Base-by-base conservation (phyloP, 2,329 filamentous ascomycete genomes). In the Didymosphaeria variabile region DNA sequence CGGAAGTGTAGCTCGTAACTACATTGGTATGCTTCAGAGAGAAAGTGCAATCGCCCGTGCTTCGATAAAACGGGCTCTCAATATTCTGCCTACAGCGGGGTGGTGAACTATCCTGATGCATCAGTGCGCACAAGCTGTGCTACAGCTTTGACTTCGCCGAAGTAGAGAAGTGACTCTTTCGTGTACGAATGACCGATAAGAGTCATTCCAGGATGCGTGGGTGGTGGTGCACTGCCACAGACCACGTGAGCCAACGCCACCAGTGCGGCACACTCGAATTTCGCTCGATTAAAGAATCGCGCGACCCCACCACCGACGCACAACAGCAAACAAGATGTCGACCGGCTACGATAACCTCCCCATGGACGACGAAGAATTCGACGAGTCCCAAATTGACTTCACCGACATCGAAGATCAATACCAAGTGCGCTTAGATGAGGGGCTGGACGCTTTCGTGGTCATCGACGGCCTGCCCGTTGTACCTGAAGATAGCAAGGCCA, bases 381-480 rank as follows among this genome's bases (percentile, higher is more conserved):
- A 97, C 79, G 91, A 95, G 82, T 91, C 94, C 77, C 93, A 97
- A 79, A 91, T 98, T 80, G 94, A 98, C 79, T 93, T 97, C 79
- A 94, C 92, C 72, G 94, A 99, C 82, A 87, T 99, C 70, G 88
- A 90, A 79, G 94, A 96, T 80, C 93, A 96, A 81, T 97, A 94
- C 79, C 93, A 98, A 82, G 94, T 98, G 65, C 92, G 94, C 78
- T 86, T 98, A 68, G 95, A 99, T 80, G 92, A 97, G 80, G 95
- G 95, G 61, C 91, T 97, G 73, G 95, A 99, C 79, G 91, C 93
- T 67, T 99, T 99, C 76, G 91, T 99, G 67, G 94, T 98, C 65
- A 88, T 98, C 77, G 95, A 99, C 80, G 95, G 95, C 68, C 88
- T 99, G 46, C 95, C 95, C 68, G 84, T 91, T 67, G 94, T 99